Conservation (phyloP, 371 early-diverging fungal genomes). For the Syncephalastrum contaminatum region DNA sequence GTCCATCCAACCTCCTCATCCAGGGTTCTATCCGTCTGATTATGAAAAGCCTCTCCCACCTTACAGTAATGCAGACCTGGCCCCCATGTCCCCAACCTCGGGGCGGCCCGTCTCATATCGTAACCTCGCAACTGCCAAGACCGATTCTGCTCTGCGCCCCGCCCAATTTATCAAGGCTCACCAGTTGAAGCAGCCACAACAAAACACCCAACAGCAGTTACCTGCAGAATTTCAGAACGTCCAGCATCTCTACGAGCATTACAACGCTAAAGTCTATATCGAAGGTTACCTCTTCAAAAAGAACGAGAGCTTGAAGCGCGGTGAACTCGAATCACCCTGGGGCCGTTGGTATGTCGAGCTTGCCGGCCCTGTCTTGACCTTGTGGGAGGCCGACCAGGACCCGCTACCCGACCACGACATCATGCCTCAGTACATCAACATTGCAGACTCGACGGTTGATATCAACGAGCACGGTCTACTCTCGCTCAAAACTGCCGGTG, state of each 20-base stretch:
- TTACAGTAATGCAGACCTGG: no score
- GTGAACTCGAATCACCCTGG: constrained; percentile 37
- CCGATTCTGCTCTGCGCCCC: constrained; percentile 26
- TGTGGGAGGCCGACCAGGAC: constrained; percentile 51
- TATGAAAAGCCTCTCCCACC: constrained; percentile 5
- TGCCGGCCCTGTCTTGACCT: constrained; percentile 58
- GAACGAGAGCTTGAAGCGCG: constrained; percentile 32
- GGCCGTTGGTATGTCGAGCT: constrained; percentile 69
- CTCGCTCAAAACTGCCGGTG: constrained; percentile 61
- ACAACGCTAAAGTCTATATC: constrained; percentile 63
- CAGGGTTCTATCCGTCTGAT: background rate
- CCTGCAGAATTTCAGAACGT: constrained; percentile 30
- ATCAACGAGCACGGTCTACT: constrained; percentile 41
- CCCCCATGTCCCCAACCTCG: no score
- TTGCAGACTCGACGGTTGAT: constrained; percentile 61
- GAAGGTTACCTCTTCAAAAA: constrained; percentile 65
- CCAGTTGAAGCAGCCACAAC: constrained; percentile 11
- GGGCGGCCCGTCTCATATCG: constrained; percentile 27
- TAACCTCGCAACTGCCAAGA: constrained; percentile 22
- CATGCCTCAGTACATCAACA: constrained; percentile 68
- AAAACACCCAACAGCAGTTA: constrained; percentile 5
- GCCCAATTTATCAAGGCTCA: constrained; percentile 38
- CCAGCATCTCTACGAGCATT: constrained; percentile 49
- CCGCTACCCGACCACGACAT: constrained; percentile 11
- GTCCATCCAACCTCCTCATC: constrained; percentile 3